Conservation (phyloP, 1,284 basidiomycete genomes). For the Phlebopus sp. region DNA sequence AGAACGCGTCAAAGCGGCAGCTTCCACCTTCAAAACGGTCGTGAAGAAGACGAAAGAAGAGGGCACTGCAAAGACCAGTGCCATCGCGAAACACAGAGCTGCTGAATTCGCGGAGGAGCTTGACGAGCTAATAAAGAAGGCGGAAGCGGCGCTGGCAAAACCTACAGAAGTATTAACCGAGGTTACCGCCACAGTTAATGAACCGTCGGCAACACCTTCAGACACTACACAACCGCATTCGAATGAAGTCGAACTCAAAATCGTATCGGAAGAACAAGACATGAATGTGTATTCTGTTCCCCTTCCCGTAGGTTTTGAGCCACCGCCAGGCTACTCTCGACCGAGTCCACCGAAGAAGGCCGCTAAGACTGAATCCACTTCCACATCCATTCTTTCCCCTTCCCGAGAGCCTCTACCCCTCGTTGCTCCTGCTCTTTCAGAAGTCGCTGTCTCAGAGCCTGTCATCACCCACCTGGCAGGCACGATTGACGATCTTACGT, state of each 20-base stretch:
- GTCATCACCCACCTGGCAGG: constrained; percentile 89
- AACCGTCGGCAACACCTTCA: constrained; percentile 31
- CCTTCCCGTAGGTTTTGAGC: constrained; percentile 89
- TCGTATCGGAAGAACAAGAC: constrained; percentile 33
- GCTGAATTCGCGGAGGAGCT: constrained; percentile 61
- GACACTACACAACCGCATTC: constrained; percentile 23
- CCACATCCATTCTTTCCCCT: constrained; percentile 18
- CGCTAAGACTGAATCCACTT: constrained; percentile 18
- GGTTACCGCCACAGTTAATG: constrained; percentile 32
- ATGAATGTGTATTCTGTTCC: constrained; percentile 64
- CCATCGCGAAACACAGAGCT: constrained; percentile 46
- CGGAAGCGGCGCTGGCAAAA: constrained; percentile 65
- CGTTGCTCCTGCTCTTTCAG: constrained; percentile 78
- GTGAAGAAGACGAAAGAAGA: constrained; percentile 44
- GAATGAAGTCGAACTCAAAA: constrained; percentile 23
- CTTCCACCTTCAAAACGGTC: constrained; percentile 48
- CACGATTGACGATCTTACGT: constrained; percentile 91
- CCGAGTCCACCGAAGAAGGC: constrained; percentile 48
- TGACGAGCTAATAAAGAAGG: constrained; percentile 61
- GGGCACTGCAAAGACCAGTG: constrained; percentile 39
- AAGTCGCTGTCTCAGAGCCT: constrained; percentile 75
- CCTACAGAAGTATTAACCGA: constrained; percentile 30
- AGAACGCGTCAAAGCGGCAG: constrained; percentile 47
- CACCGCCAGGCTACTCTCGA: constrained; percentile 80
- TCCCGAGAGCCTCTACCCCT: constrained; percentile 62